phyloP scores from a whole-genome alignment of 2,329 filamentous ascomycete species.

The Botrytis porri region DNA sequence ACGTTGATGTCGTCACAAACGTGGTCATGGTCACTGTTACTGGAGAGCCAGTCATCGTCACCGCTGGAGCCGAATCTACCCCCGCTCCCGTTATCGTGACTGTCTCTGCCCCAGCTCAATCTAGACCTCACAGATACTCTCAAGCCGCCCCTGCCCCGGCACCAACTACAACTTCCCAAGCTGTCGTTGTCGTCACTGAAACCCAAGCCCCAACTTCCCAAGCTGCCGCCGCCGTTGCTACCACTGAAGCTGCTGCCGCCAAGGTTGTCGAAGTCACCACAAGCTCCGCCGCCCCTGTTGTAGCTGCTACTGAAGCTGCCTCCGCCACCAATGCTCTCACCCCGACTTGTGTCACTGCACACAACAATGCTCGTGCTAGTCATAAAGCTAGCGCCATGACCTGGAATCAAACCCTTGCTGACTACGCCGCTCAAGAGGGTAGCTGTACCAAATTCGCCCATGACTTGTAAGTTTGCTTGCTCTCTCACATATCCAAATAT shows the following conservation, averaged over 20 bases:
- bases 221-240: conserved; percentile 4
- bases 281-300: conserved; percentile 1
- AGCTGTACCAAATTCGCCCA: conserved; percentile 69
- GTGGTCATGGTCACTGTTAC: conserved; percentile 37
- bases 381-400: conserved; percentile 65
- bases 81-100: conserved; percentile 13
- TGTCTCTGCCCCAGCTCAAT: conserved; percentile 15
- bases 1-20: conserved; percentile 37
- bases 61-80: conserved; percentile 7
- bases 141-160: conserved; percentile 3
- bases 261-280: not conserved
- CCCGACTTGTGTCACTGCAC: conserved; percentile 40
- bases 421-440: conserved; percentile 63
- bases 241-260: not conserved
- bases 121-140: conserved; percentile 13
- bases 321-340: conserved; percentile 20
- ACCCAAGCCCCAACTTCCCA: not conserved
- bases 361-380: conserved; percentile 84
- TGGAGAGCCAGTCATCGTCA: not conserved
- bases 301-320: conserved; percentile 13
- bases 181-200: conserved; percentile 7
- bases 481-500: not conserved
- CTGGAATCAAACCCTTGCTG: conserved; percentile 65
- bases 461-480: conserved; percentile 61
- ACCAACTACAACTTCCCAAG: conserved; percentile 15